These are phyloP conservation scores for Serendipita sp. DNA, from an alignment of 768 basidiomycete species.

Conservation along the genomic window DNA sequence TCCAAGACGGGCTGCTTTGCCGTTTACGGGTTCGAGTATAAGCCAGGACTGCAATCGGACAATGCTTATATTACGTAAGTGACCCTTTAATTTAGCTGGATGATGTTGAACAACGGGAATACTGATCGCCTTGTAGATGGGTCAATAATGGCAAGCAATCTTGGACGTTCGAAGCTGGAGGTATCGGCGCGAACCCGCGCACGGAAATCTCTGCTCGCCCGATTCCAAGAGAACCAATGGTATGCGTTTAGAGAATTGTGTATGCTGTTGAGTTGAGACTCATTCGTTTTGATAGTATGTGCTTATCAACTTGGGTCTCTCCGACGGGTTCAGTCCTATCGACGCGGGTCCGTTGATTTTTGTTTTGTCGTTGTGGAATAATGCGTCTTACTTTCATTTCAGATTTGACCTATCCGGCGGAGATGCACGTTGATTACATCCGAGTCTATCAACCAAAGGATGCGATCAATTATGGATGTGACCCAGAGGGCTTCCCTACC, in stretches of 20 bases:
- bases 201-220: constrained; percentile 53
- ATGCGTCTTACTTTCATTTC: constrained; percentile 27
- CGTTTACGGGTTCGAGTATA: constrained; percentile 72
- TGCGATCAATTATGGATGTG: constrained; percentile 66
- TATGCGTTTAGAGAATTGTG: constrained; percentile 17
- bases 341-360: constrained; percentile 6
- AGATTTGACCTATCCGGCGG: constrained; percentile 54
- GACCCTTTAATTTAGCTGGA: constrained; percentile 11
- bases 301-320: constrained; percentile 71
- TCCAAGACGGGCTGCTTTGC: constrained; percentile 29
- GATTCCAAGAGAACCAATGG: constrained; percentile 74
- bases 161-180: constrained; percentile 56
- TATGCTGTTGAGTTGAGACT: not conserved
- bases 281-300: not conserved
- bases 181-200: constrained; percentile 41
- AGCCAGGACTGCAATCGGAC: constrained; percentile 55
- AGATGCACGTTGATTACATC: constrained; percentile 72
- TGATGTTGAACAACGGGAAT: not conserved
- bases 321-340: constrained; percentile 20
- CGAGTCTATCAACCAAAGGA: constrained; percentile 74
- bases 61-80: constrained; percentile 20
- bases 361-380: constrained; percentile 43
- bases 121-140: constrained; percentile 53
- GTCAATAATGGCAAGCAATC: constrained; percentile 40
- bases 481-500: constrained; percentile 67